These are phyloP conservation scores for Allomyces arbusculus DNA, from an alignment of 192 early-diverging fungal species.

Conservation along the genomic window DNA sequence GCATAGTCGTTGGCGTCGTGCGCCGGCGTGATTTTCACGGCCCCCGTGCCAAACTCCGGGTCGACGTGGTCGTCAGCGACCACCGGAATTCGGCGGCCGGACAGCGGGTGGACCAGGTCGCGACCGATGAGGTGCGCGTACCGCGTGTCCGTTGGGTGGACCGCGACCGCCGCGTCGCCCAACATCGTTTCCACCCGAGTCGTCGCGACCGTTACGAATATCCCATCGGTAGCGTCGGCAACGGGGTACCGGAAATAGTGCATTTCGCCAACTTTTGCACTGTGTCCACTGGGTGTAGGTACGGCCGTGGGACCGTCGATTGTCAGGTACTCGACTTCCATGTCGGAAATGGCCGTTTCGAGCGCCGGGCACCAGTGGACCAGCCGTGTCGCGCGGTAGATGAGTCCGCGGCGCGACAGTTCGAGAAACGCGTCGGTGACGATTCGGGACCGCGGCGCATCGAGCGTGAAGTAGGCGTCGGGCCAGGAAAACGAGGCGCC, in stretches of 20 bases:
- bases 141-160: constrained; percentile 64
- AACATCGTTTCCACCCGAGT: constrained; percentile 96
- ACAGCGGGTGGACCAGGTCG: constrained; percentile 62
- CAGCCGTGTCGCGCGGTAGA: constrained; percentile 78
- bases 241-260: constrained; percentile 75
- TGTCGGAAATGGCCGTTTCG: constrained; percentile 87
- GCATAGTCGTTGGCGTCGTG: constrained; percentile 84
- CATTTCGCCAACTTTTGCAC: constrained; percentile 87
- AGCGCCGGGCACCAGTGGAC: constrained; percentile 93
- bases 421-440: constrained; percentile 81
- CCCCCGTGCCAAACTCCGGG: constrained; percentile 82
- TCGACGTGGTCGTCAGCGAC: constrained; percentile 65
- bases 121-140: constrained; percentile 56
- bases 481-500: constrained; percentile 82
- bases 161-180: constrained; percentile 89
- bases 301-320: constrained; percentile 44
- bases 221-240: constrained; percentile 30
- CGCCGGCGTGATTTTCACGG: constrained; percentile 91
- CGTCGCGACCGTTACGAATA: constrained; percentile 67
- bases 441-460: constrained; percentile 41
- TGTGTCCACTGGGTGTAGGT: constrained; percentile 5
- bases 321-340: constrained; percentile 79
- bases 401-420: constrained; percentile 65
- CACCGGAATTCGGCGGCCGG: constrained; percentile 58
- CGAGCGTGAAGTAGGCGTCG: constrained; percentile 76